Percentiles rank a stretch among this genome's conserved stretches.
phyloP scores from a whole-genome alignment of 208 protist genomes.

The Crithidia bombi region DNA sequence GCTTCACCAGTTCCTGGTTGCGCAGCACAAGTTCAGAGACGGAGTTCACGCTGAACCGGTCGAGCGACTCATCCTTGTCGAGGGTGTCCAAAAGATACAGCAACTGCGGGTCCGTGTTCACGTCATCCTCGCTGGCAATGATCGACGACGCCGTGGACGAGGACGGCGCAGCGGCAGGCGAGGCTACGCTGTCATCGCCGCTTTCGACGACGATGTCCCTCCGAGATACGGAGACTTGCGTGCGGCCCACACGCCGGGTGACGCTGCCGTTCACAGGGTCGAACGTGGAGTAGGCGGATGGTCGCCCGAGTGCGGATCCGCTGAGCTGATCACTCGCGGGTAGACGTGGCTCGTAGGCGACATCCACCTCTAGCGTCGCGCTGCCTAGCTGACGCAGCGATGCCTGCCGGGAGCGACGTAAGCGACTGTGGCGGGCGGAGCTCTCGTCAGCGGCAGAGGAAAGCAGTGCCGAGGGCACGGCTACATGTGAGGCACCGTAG shows the following conservation, averaged over 20 bases:
- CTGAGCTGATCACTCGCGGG: slow-evolving; percentile 63
- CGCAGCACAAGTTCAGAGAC: slow-evolving; percentile 69
- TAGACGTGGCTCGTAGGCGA: slow-evolving; percentile 34
- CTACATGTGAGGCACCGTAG: slow-evolving; percentile 27
- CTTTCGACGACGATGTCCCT: background rate
- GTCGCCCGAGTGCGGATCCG: slow-evolving; percentile 61
- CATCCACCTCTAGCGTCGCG: slow-evolving; percentile 28
- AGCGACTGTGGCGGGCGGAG: background rate
- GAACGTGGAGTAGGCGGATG: slow-evolving; percentile 44
- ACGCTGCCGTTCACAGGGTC: slow-evolving; percentile 29
- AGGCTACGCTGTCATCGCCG: background rate
- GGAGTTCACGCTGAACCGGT: slow-evolving; percentile 69
- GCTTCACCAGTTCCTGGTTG: slow-evolving; percentile 78
- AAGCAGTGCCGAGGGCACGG: slow-evolving; percentile 6
- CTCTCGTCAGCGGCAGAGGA: background rate
- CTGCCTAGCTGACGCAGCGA: slow-evolving; percentile 55
- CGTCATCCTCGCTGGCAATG: slow-evolving; percentile 24
- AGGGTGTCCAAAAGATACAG: slow-evolving; percentile 54
- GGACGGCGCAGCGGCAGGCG: background rate
- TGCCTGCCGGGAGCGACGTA: slow-evolving; percentile 10
- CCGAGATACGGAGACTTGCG: slow-evolving; percentile 21
- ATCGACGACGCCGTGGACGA: slow-evolving; percentile 3
- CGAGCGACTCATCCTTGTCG: slow-evolving; percentile 61
- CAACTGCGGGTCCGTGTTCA: slow-evolving; percentile 43
- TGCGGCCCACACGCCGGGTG: slow-evolving; percentile 21